These are phyloP conservation scores for Ganoderma leucocontextum DNA, from an alignment of 1,284 basidiomycete species.

Conservation along the genomic window DNA sequence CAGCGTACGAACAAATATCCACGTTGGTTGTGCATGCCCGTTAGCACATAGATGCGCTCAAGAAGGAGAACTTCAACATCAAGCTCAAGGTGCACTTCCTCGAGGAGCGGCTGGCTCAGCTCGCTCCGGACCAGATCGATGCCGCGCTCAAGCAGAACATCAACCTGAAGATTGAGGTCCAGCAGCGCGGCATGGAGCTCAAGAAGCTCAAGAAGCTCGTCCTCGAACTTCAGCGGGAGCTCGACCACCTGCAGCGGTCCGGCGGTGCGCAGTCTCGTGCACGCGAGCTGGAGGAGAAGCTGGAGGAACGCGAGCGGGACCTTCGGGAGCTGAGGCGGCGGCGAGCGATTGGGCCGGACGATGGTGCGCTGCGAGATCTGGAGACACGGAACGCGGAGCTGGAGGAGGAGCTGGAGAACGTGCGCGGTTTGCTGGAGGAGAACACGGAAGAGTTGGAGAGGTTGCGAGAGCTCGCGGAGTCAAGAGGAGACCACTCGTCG, in stretches of 20 bases:
- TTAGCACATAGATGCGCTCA: conserved; percentile 91
- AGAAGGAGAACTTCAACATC: conserved; percentile 95
- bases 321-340: conserved; percentile 67
- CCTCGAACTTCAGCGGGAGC: conserved; percentile 82
- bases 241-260: conserved; percentile 74
- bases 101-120: conserved; percentile 87
- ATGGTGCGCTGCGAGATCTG: conserved; percentile 58
- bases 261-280: conserved; percentile 57
- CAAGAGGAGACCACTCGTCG: conserved; percentile 52
- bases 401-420: conserved; percentile 75
- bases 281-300: conserved; percentile 72
- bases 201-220: conserved; percentile 93
- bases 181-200: conserved; percentile 90
- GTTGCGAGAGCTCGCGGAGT: conserved; percentile 69
- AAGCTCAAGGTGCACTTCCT: conserved; percentile 94
- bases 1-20: not conserved
- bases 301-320: conserved; percentile 75
- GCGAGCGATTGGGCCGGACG: conserved; percentile 47
- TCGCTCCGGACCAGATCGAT: conserved; percentile 92
- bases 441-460: conserved; percentile 79
- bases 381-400: conserved; percentile 71
- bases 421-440: conserved; percentile 74
- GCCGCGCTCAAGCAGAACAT: conserved; percentile 94
- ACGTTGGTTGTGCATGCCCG: not conserved
- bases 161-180: conserved; percentile 92